Percentiles rank a stretch among this genome's conserved stretches.
Evolutionary conservation across 352 stramenopile species (phyloP).

Genomic region (Hyaloperonospora brassicae): DNA sequence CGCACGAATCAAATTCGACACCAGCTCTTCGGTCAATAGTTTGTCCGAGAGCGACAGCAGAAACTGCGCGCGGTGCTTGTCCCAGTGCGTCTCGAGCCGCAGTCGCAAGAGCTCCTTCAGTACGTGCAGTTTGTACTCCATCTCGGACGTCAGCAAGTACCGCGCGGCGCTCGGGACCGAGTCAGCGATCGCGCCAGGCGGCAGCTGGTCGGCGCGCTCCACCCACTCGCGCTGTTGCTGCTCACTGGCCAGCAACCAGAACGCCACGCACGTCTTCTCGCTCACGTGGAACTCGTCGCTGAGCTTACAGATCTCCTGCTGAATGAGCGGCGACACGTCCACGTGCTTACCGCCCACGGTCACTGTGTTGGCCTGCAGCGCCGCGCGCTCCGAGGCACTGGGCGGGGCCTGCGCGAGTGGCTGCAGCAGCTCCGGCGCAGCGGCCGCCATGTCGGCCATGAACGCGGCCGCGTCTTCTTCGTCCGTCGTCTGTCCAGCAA

Average conservation of each 20-base stretch:
- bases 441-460: slow-evolving; percentile 41
- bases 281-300: slow-evolving; percentile 68
- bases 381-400: slow-evolving; percentile 40
- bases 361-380: slow-evolving; percentile 55
- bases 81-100: slow-evolving; percentile 48
- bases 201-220: slow-evolving; percentile 61
- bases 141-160: slow-evolving; percentile 70
- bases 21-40: slow-evolving; percentile 38
- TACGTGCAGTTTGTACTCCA: slow-evolving; percentile 64
- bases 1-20: slow-evolving; percentile 41
- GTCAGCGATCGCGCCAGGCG: slow-evolving; percentile 30
- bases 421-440: slow-evolving; percentile 36
- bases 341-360: slow-evolving; percentile 55
- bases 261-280: slow-evolving; percentile 58
- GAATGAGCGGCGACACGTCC: slow-evolving; percentile 68
- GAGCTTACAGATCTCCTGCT: slow-evolving; percentile 72
- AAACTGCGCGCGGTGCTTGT: slow-evolving; percentile 53
- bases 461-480: slow-evolving; percentile 59
- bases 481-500: slow-evolving; percentile 55
- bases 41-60: slow-evolving; percentile 64
- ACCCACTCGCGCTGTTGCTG: slow-evolving; percentile 55
- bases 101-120: slow-evolving; percentile 68
- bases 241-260: slow-evolving; percentile 76
- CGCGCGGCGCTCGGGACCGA: slow-evolving; percentile 60
- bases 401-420: slow-evolving; percentile 33